phyloP scores from a whole-genome alignment of 2,329 filamentous ascomycete species.

The Sclerotinia glacialis region DNA sequence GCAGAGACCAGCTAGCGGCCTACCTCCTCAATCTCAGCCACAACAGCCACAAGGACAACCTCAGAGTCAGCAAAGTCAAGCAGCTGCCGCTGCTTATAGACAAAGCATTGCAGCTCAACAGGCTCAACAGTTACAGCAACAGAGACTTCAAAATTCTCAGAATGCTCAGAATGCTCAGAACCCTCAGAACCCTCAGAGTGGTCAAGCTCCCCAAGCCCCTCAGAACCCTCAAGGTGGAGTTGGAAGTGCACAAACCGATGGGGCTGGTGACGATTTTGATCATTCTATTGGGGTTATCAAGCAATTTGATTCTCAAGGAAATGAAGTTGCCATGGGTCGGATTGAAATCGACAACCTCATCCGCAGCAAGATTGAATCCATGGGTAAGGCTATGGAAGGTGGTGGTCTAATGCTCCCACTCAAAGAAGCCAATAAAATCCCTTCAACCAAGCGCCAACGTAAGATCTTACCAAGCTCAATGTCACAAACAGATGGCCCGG shows the following conservation, averaged over 20 bases:
- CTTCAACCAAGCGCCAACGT: constrained; percentile 40
- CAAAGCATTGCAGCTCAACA: constrained; percentile 15
- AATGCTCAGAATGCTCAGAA: constrained; percentile 38
- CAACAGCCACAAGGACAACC: constrained; percentile 11
- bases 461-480: constrained; percentile 33
- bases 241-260: constrained; percentile 69
- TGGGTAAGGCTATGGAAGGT: constrained; percentile 67
- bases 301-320: constrained; percentile 51
- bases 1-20: not conserved
- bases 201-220: constrained; percentile 30
- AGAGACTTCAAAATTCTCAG: constrained; percentile 32
- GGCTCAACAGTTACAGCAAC: constrained; percentile 18
- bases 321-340: constrained; percentile 54
- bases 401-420: constrained; percentile 74
- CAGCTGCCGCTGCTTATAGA: constrained; percentile 17
- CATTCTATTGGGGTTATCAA: constrained; percentile 56
- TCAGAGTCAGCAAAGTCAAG: constrained; percentile 7
- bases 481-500: constrained; percentile 56
- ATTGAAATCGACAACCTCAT: constrained; percentile 67
- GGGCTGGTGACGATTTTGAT: constrained; percentile 58
- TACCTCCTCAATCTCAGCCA: constrained; percentile 1
- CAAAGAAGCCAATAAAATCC: constrained; percentile 36
- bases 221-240: constrained; percentile 42
- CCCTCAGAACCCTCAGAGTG: constrained; percentile 30
- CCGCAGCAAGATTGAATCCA: constrained; percentile 63